Percentiles rank a stretch among this genome's conserved stretches.
Evolutionary conservation across 2,329 filamentous ascomycete species (phyloP).

Genomic region (Blastomyces silverae): DNA sequence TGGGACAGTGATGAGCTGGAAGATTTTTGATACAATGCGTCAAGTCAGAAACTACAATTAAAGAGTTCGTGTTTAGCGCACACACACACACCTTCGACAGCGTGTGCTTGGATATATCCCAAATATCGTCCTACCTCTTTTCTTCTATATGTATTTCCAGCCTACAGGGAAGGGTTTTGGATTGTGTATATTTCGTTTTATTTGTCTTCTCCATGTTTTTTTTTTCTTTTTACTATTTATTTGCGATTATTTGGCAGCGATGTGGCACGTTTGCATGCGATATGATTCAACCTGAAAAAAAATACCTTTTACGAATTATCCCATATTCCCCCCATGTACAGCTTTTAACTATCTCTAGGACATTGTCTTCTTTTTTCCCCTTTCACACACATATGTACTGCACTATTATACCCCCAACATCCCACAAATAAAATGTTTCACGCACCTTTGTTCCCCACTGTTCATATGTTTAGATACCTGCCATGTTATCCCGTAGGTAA

Average conservation of each 20-base stretch:
- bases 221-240: background rate
- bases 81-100: too few relatives aligned
- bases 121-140: background rate
- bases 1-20: conserved; percentile 56
- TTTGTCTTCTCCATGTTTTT: background rate
- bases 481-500: background rate
- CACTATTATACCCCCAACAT: background rate
- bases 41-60: too few relatives aligned
- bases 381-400: background rate
- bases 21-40: conserved; percentile 25
- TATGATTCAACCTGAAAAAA: background rate
- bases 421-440: background rate
- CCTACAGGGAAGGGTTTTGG: background rate
- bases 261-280: background rate
- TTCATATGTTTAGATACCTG: background rate
- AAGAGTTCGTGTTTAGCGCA: background rate
- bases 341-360: background rate
- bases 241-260: background rate
- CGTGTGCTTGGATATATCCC: background rate
- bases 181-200: background rate
- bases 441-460: background rate
- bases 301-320: background rate
- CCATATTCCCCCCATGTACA: background rate
- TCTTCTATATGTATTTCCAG: background rate
- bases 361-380: background rate